These are phyloP conservation scores for Pythium rishiriense DNA, from an alignment of 352 stramenopile species.

Conservation along the genomic window DNA sequence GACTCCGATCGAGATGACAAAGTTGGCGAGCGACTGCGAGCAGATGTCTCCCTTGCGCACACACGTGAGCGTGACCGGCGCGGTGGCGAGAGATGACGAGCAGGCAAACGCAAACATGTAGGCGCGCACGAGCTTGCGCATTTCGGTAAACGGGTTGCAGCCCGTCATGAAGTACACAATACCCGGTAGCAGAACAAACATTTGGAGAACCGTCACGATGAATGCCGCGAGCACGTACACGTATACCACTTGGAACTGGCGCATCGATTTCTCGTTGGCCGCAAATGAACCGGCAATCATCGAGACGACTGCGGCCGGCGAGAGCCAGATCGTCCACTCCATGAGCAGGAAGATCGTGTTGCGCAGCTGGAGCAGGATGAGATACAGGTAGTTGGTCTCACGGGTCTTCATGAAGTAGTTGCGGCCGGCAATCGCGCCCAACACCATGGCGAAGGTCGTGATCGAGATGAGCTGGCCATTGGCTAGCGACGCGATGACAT, in stretches of 20 bases:
- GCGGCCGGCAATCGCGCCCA: constrained; percentile 56
- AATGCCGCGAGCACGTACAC: constrained; percentile 13
- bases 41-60: constrained; percentile 60
- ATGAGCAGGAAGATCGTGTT: constrained; percentile 67
- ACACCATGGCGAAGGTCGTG: constrained; percentile 66
- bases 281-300: constrained; percentile 47
- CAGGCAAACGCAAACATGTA: constrained; percentile 72
- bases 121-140: constrained; percentile 57
- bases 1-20: constrained; percentile 71
- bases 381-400: constrained; percentile 62
- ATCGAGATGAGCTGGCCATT: constrained; percentile 53
- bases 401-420: constrained; percentile 61
- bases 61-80: constrained; percentile 62
- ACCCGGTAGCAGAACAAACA: background rate
- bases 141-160: constrained; percentile 68
- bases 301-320: constrained; percentile 2
- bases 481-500: constrained; percentile 56
- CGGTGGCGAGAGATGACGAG: constrained; percentile 64
- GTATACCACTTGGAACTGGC: constrained; percentile 27
- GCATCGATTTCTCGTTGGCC: constrained; percentile 29
- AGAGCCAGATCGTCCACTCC: constrained; percentile 18
- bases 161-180: constrained; percentile 33
- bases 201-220: background rate
- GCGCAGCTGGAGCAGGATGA: constrained; percentile 63
- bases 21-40: constrained; percentile 71